Evolutionary conservation across 805 yeast species (phyloP).

Genomic region (Ogataea neopini): DNA sequence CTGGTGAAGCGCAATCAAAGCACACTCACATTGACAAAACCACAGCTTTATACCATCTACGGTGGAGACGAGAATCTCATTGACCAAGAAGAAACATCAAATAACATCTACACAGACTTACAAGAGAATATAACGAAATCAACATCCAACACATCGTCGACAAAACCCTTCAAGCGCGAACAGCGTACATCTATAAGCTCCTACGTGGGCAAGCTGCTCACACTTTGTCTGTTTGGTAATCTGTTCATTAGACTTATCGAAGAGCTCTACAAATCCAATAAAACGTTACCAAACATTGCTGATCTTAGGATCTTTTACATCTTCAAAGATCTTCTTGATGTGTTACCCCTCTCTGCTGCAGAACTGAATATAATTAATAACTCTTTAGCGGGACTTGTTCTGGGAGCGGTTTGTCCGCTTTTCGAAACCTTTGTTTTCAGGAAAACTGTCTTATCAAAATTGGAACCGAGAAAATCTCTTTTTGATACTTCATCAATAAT

Average conservation of each 20-base stretch:
- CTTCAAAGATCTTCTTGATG: conserved; percentile 26
- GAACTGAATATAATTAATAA: conserved; percentile 27
- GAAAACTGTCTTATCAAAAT: neutral
- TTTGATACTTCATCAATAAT: conserved; percentile 29
- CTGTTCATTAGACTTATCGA: conserved; percentile 53
- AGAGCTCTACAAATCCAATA: conserved; percentile 45
- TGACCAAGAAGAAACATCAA: conserved; percentile 20
- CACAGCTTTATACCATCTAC: conserved; percentile 31
- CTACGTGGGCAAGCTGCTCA: conserved; percentile 9
- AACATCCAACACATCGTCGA: neutral
- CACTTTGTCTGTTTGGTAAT: conserved; percentile 48
- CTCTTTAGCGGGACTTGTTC: conserved; percentile 55
- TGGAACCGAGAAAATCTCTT: conserved; percentile 8
- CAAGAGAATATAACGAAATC: conserved; percentile 15
- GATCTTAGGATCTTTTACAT: conserved; percentile 38
- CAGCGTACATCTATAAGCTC: neutral
- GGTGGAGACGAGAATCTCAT: conserved; percentile 25
- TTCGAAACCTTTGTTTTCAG: conserved; percentile 26
- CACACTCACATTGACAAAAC: conserved; percentile 28
- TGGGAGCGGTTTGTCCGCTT: conserved; percentile 56
- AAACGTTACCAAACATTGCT: conserved; percentile 29
- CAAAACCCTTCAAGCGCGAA: neutral
- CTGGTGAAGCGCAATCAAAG: conserved; percentile 20
- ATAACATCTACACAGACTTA: conserved; percentile 24
- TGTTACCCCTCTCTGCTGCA: conserved; percentile 22